Conservation (phyloP, 768 basidiomycete genomes). For the Boletus subcaerulescens region DNA sequence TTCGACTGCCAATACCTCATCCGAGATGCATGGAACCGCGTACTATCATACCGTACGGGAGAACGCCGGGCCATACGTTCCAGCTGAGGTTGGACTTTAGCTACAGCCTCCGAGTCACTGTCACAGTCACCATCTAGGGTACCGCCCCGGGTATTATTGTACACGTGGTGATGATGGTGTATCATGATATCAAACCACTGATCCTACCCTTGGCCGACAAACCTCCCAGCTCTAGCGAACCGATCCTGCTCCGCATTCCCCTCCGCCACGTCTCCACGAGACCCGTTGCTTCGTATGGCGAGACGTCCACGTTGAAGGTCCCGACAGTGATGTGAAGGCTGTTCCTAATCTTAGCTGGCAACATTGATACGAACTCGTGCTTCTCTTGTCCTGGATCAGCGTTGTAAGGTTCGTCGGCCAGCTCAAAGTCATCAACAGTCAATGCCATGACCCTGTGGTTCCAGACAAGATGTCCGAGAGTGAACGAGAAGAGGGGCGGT, state of each 20-base stretch:
- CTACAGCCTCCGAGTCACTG: no score
- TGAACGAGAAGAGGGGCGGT: constrained; percentile 59
- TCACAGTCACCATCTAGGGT: no score
- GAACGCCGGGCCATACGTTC: no score
- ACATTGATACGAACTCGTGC: constrained; percentile 42
- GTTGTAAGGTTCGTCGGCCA: constrained; percentile 32
- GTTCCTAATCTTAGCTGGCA: constrained; percentile 47
- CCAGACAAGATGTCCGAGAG: constrained; percentile 65
- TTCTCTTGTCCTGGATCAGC: constrained; percentile 35
- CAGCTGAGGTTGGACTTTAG: no score
- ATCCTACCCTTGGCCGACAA: constrained; percentile 31
- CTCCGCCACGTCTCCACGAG: no score
- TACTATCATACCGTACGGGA: no score
- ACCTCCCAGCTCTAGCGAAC: no score
- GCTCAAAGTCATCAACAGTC: constrained; percentile 57
- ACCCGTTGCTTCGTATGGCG: constrained; percentile 61
- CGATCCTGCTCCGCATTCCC: no score
- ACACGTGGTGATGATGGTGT: no score
- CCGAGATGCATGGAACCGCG: no score
- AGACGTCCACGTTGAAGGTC: constrained; percentile 49
- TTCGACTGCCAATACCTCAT: no score
- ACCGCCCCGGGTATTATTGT: no score
- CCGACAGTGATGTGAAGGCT: constrained; percentile 88
- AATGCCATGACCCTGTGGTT: constrained; percentile 79
- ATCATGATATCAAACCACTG: constrained; percentile 16